phyloP scores from a whole-genome alignment of 441 rosid species.

The Brassica balearica region DNA sequence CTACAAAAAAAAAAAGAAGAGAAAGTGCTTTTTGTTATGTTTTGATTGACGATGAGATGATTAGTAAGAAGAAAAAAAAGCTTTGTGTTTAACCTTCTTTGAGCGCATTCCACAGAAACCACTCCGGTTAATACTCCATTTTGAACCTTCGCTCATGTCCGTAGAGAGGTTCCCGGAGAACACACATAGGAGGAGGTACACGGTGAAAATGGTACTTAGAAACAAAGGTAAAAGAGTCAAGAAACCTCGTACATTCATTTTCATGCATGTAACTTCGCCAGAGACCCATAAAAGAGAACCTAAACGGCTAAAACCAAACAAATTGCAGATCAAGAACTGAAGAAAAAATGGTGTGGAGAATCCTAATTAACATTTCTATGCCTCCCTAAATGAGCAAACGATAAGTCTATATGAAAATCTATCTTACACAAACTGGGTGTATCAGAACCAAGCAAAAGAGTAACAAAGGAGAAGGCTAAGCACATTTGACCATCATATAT shows the following conservation, averaged over 20 bases:
- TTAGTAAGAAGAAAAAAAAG: background rate
- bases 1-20: constrained; percentile 44
- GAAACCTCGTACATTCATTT: background rate
- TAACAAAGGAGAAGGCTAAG: background rate
- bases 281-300: constrained; percentile 18
- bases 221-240: background rate
- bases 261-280: constrained; percentile 17
- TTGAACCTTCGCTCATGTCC: constrained; percentile 65
- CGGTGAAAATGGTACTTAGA: constrained; percentile 15
- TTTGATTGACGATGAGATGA: background rate
- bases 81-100: constrained; percentile 62
- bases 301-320: constrained; percentile 4
- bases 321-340: background rate
- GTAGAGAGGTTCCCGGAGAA: constrained; percentile 79
- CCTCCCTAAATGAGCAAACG: constrained; percentile 8
- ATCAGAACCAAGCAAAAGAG: constrained; percentile 11
- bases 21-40: background rate
- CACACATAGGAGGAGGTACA: constrained; percentile 50
- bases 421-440: constrained; percentile 13
- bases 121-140: constrained; percentile 75
- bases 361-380: background rate
- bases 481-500: background rate
- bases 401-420: background rate
- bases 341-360: background rate
- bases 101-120: constrained; percentile 95